Evolutionary conservation across 208 protist species (phyloP), one percentile per base, ranked within the genome.

Genomic region (Trypanosoma brucei): DNA sequence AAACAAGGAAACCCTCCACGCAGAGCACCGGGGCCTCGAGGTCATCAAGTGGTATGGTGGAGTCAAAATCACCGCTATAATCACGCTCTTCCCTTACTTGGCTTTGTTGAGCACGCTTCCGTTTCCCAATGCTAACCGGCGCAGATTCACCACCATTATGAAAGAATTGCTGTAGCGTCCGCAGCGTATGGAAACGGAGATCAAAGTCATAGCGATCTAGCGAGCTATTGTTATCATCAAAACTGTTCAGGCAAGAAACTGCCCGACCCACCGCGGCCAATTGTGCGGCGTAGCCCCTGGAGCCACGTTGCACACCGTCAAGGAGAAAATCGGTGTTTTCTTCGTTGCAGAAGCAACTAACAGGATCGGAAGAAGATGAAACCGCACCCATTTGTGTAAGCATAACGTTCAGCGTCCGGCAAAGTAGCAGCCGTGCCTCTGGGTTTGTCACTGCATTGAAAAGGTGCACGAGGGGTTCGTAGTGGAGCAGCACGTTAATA

Each of bases 141-240:
- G 14, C 77, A 62, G 83, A 82, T 67, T 85, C 85, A 46, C 84
- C 80, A 51, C 86, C 79, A 65, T 86, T 78, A n/a, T 51, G 22
- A 65, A 96, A 93, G 75, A 93, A 92, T 49, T 79, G 63, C 53
- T 73, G 62, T 40, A 96, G 75, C 3, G 86, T 79, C 63, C 85
- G 78, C 40, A 92, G 82, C 11, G 85, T 89, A 68, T 96, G 86
- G 65, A 84, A 96, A 59, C 90, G 84, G 30, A 88, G 74, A 37
- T 93, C 90, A 66, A 88, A 96, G 64, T 96, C 86, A 77, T 96
- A 96, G 37, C 70, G 75, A 40, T 85, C 78, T 13, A 88, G 68
- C 3, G 65, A 56, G 11, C 59, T 72, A 62, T 81, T 77, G 30
- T 76, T 36, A 9, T 77, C 65, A 8, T 68, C 71, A 62, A 92